A percentile compares a stretch with the other conserved stretches of the same genome.
These are phyloP conservation scores for Trichoderma polysporum DNA, from an alignment of 2,329 filamentous ascomycete genomes.

Conservation along the genomic window DNA sequence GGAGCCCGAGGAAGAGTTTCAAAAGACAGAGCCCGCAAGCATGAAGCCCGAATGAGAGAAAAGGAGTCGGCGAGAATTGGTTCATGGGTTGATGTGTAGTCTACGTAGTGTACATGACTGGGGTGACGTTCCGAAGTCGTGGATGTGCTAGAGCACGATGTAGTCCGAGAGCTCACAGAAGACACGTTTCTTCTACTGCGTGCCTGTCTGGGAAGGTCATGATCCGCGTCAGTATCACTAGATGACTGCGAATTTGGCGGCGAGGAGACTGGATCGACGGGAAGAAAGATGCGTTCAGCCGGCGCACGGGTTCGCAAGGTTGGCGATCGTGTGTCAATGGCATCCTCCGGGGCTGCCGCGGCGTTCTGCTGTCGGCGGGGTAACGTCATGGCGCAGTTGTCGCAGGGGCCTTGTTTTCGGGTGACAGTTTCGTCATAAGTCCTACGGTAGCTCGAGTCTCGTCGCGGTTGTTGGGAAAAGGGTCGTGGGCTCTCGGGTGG, in stretches of 20 bases:
- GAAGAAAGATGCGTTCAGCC: conserved; percentile 57
- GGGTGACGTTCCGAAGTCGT: conserved; percentile 46
- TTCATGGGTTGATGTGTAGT: conserved; percentile 69
- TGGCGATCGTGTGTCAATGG: conserved; percentile 48
- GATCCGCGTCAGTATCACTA: conserved; percentile 54
- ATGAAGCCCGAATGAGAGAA: conserved; percentile 65
- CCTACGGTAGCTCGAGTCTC: conserved; percentile 60
- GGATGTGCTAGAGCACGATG: conserved; percentile 54
- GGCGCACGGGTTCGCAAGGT: conserved; percentile 61
- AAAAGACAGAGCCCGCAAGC: conserved; percentile 64
- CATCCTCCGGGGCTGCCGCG: conserved; percentile 30
- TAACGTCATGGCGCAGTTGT: conserved; percentile 67
- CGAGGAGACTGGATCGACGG: conserved; percentile 48
- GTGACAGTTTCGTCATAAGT: conserved; percentile 67
- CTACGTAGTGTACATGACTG: conserved; percentile 63
- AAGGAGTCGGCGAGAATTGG: conserved; percentile 61
- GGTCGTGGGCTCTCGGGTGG: conserved; percentile 58
- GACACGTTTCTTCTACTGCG: conserved; percentile 44
- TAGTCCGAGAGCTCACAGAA: conserved; percentile 44
- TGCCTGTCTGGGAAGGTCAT: conserved; percentile 41
- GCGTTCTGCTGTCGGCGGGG: conserved; percentile 42
- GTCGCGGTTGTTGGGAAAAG: conserved; percentile 42
- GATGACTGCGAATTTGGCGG: conserved; percentile 54
- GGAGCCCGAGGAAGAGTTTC: conserved; percentile 63
- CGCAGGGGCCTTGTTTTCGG: conserved; percentile 62